Conservation (phyloP, 495 filamentous ascomycete species). For the Chaetomium cochliodes region DNA sequence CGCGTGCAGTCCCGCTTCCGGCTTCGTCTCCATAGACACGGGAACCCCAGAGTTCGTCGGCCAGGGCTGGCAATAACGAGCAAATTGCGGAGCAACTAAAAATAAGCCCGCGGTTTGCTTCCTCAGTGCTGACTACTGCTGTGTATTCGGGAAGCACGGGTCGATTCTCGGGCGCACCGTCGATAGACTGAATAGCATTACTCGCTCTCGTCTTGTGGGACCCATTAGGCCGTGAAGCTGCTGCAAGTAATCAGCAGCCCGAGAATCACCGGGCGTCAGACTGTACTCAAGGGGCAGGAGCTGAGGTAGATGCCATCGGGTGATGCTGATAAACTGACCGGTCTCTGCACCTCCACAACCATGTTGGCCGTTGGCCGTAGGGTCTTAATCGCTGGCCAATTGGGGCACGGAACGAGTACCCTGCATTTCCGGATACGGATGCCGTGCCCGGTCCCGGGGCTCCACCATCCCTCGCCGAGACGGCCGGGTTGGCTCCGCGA, state of each 20-base stretch:
- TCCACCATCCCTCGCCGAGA: not conserved
- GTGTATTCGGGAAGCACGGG: conserved; percentile 17
- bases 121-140: conserved; percentile 20
- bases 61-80: not conserved
- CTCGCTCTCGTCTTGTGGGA: conserved; percentile 9
- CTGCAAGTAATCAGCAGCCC: conserved; percentile 3
- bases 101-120: conserved; percentile 23
- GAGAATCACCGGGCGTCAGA: not conserved
- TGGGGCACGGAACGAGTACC: conserved; percentile 16
- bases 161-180: conserved; percentile 15
- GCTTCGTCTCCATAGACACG: not conserved
- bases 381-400: conserved; percentile 26
- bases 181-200: conserved; percentile 28
- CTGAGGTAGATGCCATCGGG: not conserved
- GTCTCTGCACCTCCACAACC: not conserved
- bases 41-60: not conserved
- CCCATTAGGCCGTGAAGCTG: not conserved
- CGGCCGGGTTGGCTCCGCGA: not conserved
- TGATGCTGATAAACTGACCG: not conserved
- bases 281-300: not conserved
- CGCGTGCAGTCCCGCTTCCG: conserved; percentile 10
- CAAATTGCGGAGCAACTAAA: conserved; percentile 16
- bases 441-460: not conserved
- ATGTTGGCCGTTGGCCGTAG: not conserved
- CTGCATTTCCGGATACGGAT: conserved; percentile 31